Evolutionary conservation across 2,329 filamentous ascomycete genomes (phyloP).

Genomic region (Apiospora sp.): DNA sequence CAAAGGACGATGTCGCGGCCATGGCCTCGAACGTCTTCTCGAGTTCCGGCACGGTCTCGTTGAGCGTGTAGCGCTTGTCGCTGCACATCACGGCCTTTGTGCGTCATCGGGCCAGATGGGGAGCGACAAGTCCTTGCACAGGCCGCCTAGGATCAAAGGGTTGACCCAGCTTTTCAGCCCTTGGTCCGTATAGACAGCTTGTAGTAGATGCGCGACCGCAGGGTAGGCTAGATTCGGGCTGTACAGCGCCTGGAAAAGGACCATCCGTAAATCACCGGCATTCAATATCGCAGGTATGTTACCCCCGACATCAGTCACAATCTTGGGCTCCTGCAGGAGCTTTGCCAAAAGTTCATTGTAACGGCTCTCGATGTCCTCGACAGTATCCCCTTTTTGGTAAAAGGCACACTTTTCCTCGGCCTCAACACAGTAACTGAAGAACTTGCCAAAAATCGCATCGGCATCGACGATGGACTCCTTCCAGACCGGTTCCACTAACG

Average conservation of each 20-base stretch:
- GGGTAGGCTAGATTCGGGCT: conserved; percentile 43
- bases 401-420: conserved; percentile 50
- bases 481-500: conserved; percentile 45
- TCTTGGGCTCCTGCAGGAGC: conserved; percentile 45
- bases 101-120: conserved; percentile 40
- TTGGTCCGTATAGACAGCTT: conserved; percentile 39
- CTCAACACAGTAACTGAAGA: conserved; percentile 56
- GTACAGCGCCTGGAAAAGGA: conserved; percentile 48
- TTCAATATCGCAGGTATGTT: conserved; percentile 48
- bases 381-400: conserved; percentile 45
- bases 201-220: conserved; percentile 43
- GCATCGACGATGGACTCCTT: conserved; percentile 51
- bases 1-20: conserved; percentile 44
- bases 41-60: conserved; percentile 42
- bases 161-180: conserved; percentile 27
- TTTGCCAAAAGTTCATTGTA: conserved; percentile 42
- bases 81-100: conserved; percentile 43
- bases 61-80: conserved; percentile 45
- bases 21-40: conserved; percentile 40
- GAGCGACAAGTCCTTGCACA: conserved; percentile 36
- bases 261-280: conserved; percentile 45
- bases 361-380: conserved; percentile 40
- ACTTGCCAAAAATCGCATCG: conserved; percentile 53
- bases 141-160: conserved; percentile 25
- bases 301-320: conserved; percentile 38